phyloP scores from a whole-genome alignment of 305 asterid genomes.

The Rubia balearica region DNA sequence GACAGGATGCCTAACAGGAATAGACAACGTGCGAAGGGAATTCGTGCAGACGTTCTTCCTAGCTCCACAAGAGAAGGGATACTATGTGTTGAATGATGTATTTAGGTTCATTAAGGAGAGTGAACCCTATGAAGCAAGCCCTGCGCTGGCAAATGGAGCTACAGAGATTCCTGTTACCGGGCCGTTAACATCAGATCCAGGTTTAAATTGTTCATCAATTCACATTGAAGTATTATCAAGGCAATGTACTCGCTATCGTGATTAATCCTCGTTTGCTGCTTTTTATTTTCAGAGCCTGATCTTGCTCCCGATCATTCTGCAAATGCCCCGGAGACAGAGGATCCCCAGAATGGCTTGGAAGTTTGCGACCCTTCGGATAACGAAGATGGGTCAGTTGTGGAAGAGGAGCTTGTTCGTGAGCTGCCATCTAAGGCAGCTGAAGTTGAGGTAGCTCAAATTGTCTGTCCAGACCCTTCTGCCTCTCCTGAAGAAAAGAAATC shows the following conservation, averaged over 20 bases:
- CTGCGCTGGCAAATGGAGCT: slow-evolving; percentile 28
- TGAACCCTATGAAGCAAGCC: slow-evolving; percentile 28
- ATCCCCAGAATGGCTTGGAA: slow-evolving; percentile 41
- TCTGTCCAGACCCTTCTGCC: slow-evolving; percentile 38
- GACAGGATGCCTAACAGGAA: slow-evolving; percentile 74
- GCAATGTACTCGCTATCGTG: neutral
- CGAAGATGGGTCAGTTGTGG: slow-evolving; percentile 37
- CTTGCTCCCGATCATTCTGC: slow-evolving; percentile 44
- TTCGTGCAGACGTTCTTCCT: slow-evolving; percentile 77
- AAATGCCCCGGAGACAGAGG: slow-evolving; percentile 36
- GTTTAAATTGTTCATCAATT: slow-evolving; percentile 27
- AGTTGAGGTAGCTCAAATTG: slow-evolving; percentile 29
- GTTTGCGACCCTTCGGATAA: slow-evolving; percentile 34
- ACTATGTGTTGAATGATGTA: slow-evolving; percentile 64
- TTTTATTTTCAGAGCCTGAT: slow-evolving; percentile 49
- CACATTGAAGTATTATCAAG: slow-evolving; percentile 1
- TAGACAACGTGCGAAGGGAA: slow-evolving; percentile 49
- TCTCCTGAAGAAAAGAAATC: slow-evolving; percentile 71
- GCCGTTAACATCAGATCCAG: slow-evolving; percentile 40
- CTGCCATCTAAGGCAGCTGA: slow-evolving; percentile 35
- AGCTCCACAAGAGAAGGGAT: slow-evolving; percentile 86
- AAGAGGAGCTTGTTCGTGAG: slow-evolving; percentile 39
- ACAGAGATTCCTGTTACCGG: slow-evolving; percentile 26
- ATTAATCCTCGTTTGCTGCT: slow-evolving; percentile 16
- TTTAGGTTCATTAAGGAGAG: slow-evolving; percentile 52